Evolutionary conservation across 2,329 filamentous ascomycete species (phyloP).

Genomic region (Calonectria hongkongensis): DNA sequence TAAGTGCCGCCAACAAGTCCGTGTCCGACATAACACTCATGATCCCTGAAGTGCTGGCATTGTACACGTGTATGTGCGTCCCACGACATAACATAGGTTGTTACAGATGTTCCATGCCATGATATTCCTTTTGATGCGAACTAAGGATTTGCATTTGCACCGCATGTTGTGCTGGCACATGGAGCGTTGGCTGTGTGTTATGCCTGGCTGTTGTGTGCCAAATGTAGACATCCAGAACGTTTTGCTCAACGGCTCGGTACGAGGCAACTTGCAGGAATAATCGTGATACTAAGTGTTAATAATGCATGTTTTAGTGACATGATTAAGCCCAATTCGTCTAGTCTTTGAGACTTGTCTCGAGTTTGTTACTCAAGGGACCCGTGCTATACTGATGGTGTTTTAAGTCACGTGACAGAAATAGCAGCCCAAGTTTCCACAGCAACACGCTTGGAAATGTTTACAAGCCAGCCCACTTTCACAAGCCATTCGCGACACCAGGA

Average conservation of each 20-base stretch:
- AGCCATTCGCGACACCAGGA: conserved; percentile 38
- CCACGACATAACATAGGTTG: conserved; percentile 23
- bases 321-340: conserved; percentile 18
- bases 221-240: conserved; percentile 1
- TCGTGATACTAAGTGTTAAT: not conserved
- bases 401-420: conserved; percentile 43
- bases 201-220: conserved; percentile 8
- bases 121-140: conserved; percentile 33
- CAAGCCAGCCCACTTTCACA: conserved; percentile 37
- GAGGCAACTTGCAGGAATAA: not conserved
- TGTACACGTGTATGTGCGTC: conserved; percentile 40
- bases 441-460: conserved; percentile 50
- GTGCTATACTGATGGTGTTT: not conserved
- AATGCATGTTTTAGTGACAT: not conserved
- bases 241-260: conserved; percentile 15
- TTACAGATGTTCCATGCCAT: conserved; percentile 34
- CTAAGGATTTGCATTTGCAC: conserved; percentile 28
- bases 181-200: conserved; percentile 36
- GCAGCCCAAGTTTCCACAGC: conserved; percentile 50
- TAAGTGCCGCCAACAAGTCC: conserved; percentile 19
- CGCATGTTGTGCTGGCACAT: conserved; percentile 36
- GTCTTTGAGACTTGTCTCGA: conserved; percentile 11
- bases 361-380: not conserved
- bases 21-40: conserved; percentile 33
- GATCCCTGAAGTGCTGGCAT: conserved; percentile 35